These are phyloP conservation scores for Pseudonitzschia multiseries DNA, from an alignment of 108 stramenopile species.

Conservation along the genomic window DNA sequence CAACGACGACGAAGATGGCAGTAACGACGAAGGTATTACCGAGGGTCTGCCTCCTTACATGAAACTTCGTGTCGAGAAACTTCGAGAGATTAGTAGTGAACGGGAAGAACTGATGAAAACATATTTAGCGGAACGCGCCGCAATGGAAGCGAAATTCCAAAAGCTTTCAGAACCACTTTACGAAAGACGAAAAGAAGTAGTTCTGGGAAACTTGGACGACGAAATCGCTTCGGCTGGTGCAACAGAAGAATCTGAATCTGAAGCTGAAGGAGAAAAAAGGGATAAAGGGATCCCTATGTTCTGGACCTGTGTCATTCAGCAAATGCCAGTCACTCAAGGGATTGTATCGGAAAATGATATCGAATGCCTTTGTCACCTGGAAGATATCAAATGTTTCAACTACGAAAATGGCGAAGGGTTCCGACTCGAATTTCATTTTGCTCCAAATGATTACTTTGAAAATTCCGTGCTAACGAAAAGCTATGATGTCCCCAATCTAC, in stretches of 20 bases:
- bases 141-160: constrained; percentile 75
- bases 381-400: constrained; percentile 73
- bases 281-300: constrained; percentile 85
- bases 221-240: constrained; percentile 26
- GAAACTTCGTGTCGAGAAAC: constrained; percentile 54
- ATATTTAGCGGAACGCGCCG: constrained; percentile 78
- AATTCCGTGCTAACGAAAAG: constrained; percentile 83
- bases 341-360: constrained; percentile 82
- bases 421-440: constrained; percentile 84
- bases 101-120: constrained; percentile 56
- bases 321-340: constrained; percentile 73
- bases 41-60: constrained; percentile 53
- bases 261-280: constrained; percentile 23
- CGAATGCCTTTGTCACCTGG: constrained; percentile 71
- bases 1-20: constrained; percentile 47
- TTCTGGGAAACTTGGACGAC: constrained; percentile 42
- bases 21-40: constrained; percentile 24
- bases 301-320: constrained; percentile 79
- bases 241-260: constrained; percentile 20
- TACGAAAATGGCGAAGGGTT: constrained; percentile 85
- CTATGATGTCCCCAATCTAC: constrained; percentile 90
- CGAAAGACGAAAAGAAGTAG: constrained; percentile 55
- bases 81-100: constrained; percentile 57
- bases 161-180: constrained; percentile 59
- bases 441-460: constrained; percentile 83